phyloP scores from a whole-genome alignment of 345 rosid species.

The Triadica sebifera region DNA sequence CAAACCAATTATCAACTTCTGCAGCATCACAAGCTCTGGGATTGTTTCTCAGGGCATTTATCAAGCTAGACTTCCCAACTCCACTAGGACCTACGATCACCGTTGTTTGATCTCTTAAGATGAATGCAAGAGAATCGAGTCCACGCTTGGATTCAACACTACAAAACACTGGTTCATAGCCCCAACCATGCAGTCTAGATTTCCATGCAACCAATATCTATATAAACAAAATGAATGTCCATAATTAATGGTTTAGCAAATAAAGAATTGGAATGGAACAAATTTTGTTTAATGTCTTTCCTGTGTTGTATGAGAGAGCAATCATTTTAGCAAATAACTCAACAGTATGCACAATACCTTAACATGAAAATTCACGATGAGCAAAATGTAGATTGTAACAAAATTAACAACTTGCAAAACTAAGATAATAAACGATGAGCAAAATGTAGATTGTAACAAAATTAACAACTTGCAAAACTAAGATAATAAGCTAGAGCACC shows the following conservation, averaged over 20 bases:
- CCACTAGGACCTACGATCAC: conserved; percentile 99
- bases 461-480: background rate
- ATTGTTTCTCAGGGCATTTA: conserved; percentile 66
- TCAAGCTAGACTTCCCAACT: conserved; percentile 92
- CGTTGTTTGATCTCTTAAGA: conserved; percentile 70
- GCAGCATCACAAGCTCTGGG: conserved; percentile 28
- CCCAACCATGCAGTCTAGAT: conserved; percentile 65
- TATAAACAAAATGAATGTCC: conserved; percentile 17
- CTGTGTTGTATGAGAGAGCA: background rate
- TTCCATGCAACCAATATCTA: conserved; percentile 69
- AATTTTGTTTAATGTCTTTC: background rate
- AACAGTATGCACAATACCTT: background rate
- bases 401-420: background rate
- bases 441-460: background rate
- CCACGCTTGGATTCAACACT: conserved; percentile 68
- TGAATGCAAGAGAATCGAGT: conserved; percentile 57
- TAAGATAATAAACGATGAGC: too few relatives aligned
- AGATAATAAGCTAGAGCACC: background rate
- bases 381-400: background rate
- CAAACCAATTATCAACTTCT: conserved; percentile 62
- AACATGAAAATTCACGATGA: background rate
- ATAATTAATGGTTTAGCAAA: background rate
- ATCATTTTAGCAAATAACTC: background rate
- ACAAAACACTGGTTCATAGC: conserved; percentile 76
- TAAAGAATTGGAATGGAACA: background rate